These are phyloP conservation scores for Fusarium pininemorale DNA, from an alignment of 2,329 filamentous ascomycete species.

Conservation along the genomic window DNA sequence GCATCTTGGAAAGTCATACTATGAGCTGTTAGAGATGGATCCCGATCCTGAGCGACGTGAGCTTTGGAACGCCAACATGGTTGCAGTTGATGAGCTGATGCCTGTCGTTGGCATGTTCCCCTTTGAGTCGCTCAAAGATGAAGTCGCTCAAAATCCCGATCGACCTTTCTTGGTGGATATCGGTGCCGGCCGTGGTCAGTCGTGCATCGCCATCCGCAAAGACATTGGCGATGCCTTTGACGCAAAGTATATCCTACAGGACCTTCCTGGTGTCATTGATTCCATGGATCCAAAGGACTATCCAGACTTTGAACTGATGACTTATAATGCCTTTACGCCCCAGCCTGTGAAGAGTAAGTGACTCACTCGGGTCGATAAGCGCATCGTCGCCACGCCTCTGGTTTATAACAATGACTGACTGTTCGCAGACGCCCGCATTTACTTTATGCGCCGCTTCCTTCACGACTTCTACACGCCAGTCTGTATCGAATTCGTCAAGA, in stretches of 20 bases:
- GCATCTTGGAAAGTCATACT: constrained; percentile 47
- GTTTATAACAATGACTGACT: not conserved
- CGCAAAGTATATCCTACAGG: constrained; percentile 46
- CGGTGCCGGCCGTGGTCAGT: constrained; percentile 46
- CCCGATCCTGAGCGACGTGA: constrained; percentile 42
- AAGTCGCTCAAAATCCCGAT: constrained; percentile 42
- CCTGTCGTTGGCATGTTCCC: constrained; percentile 50
- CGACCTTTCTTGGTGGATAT: constrained; percentile 46
- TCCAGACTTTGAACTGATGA: constrained; percentile 41
- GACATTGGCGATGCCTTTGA: constrained; percentile 35
- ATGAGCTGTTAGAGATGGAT: constrained; percentile 46
- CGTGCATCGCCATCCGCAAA: constrained; percentile 43
- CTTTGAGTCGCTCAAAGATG: constrained; percentile 42
- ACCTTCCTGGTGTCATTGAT: constrained; percentile 46
- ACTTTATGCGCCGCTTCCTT: constrained; percentile 47
- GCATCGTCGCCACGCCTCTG: not conserved
- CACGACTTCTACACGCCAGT: constrained; percentile 46
- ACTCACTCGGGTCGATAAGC: accelerated
- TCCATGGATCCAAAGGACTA: constrained; percentile 29
- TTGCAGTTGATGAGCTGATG: constrained; percentile 46
- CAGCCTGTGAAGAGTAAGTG: constrained; percentile 37
- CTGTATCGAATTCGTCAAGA: constrained; percentile 45
- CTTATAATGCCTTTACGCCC: constrained; percentile 30
- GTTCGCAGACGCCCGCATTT: constrained; percentile 44
- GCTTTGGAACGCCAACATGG: constrained; percentile 48